phyloP scores from a whole-genome alignment of 768 basidiomycete species.

The Scleroderma citrinum region DNA sequence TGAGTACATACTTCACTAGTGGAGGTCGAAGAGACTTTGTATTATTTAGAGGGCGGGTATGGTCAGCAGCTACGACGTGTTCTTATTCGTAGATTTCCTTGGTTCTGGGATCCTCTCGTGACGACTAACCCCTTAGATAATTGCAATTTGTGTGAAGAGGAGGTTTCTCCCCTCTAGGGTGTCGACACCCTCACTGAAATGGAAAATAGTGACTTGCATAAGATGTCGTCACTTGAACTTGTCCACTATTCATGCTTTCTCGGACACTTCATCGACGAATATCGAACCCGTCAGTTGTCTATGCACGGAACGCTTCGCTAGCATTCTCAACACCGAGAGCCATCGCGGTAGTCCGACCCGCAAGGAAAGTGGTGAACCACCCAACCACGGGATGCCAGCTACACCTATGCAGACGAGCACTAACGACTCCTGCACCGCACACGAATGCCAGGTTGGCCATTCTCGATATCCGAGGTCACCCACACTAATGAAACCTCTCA shows the following conservation, averaged over 20 bases:
- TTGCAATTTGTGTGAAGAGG: too few relatives aligned
- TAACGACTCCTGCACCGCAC: conserved; percentile 53
- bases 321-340: conserved; percentile 3
- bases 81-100: too few relatives aligned
- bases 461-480: not conserved
- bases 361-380: not conserved
- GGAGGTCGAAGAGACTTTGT: too few relatives aligned
- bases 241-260: conserved; percentile 10
- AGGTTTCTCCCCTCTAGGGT: too few relatives aligned
- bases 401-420: conserved; percentile 12
- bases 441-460: conserved; percentile 45
- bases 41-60: too few relatives aligned
- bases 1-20: too few relatives aligned
- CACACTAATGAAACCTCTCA: conserved; percentile 12
- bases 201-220: too few relatives aligned
- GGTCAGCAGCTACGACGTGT: too few relatives aligned
- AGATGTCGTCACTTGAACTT: not conserved
- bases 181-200: too few relatives aligned
- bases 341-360: not conserved
- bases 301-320: not conserved
- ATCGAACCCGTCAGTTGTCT: conserved; percentile 6
- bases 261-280: conserved; percentile 14
- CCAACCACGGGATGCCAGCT: not conserved
- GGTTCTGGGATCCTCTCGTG: too few relatives aligned
- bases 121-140: too few relatives aligned